Percentiles rank a stretch among this genome's conserved stretches.
Conservation (phyloP, 169 alveolate genomes). For the Plasmodium reichenowi region DNA sequence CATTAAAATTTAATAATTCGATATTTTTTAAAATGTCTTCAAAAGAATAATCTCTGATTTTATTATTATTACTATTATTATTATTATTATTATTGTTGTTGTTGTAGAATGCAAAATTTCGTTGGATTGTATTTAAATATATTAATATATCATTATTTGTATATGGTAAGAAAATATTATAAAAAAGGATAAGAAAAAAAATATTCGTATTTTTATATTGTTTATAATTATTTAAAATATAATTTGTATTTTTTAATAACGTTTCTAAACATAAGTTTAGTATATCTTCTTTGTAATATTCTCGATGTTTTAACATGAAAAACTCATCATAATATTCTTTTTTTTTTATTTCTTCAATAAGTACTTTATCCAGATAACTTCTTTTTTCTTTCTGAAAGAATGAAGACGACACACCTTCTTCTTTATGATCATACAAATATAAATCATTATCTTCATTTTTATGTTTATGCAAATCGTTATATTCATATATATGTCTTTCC, state of each 20-base stretch:
- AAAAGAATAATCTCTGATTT: neutral
- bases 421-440: too few relatives aligned
- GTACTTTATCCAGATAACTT: slow-evolving; percentile 12
- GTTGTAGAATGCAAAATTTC: slow-evolving; percentile 16
- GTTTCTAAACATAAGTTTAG: slow-evolving; percentile 62
- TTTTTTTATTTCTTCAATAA: slow-evolving; percentile 41
- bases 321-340: slow-evolving; percentile 68
- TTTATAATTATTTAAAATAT: slow-evolving; percentile 67
- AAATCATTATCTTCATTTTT: too few relatives aligned
- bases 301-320: slow-evolving; percentile 59
- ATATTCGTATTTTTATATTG: slow-evolving; percentile 67
- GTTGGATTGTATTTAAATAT: slow-evolving; percentile 42
- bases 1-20: slow-evolving; percentile 42
- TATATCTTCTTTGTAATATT: slow-evolving; percentile 72
- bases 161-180: slow-evolving; percentile 63
- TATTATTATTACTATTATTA: too few relatives aligned
- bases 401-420: too few relatives aligned
- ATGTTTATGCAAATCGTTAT: too few relatives aligned
- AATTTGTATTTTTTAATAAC: slow-evolving; percentile 42
- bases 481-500: too few relatives aligned
- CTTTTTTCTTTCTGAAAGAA: neutral
- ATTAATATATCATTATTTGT: slow-evolving; percentile 37
- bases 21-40: slow-evolving; percentile 31
- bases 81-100: neutral
- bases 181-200: slow-evolving; percentile 56